Base-by-base conservation (phyloP, 371 early-diverging fungal genomes). In the Basidiobolus meristosporus region DNA sequence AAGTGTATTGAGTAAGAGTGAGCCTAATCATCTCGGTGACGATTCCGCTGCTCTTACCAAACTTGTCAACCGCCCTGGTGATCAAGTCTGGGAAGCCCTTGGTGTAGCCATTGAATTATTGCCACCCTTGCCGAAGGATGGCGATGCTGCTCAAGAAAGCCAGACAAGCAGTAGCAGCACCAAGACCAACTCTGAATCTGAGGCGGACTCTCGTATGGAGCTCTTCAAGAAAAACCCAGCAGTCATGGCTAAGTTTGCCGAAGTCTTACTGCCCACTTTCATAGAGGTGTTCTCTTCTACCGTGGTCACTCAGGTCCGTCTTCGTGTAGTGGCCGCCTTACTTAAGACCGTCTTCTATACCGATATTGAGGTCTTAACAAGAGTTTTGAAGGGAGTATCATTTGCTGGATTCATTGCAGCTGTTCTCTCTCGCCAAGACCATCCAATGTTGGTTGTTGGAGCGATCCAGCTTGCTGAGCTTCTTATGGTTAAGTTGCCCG, bases 41-140 rank as follows among this genome's bases (percentile, higher is more conserved):
- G n/a, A n/a, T n/a, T n/a, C n/a, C n/a, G n/a, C n/a, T n/a, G n/a
- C n/a, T n/a, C 57, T 62, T 21, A 46, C 53, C 6, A 51, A 50
- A 31, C 45, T 68, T 18, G 61, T 57, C 0, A 41, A 47, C 1
- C 55, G 62, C 5, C 53, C 70, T 14, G 48, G 54, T 20, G 68
- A 69, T 1, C 60, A 65, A 36, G 31, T 70, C n/a, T 43, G 53
- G 14, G 64, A 69, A 29, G 55, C 65, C 6, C 40, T 73, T n/a
- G 47, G 43, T 7, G 45, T 68, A 15, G 54, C 64, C 2, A 52
- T 51, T 1, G 73, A 77, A 39, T 39, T 79, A 12, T 50, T 83
- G 34, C 81, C 84, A 2, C 31, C 71, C 0, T 51, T 83, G n/a
- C 78, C 79, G 0, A 69, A 57, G 43, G 66, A 65, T 54, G 43